Evolutionary conservation across 2,329 filamentous ascomycete genomes (phyloP).

Genomic region (Colletotrichum horii): DNA sequence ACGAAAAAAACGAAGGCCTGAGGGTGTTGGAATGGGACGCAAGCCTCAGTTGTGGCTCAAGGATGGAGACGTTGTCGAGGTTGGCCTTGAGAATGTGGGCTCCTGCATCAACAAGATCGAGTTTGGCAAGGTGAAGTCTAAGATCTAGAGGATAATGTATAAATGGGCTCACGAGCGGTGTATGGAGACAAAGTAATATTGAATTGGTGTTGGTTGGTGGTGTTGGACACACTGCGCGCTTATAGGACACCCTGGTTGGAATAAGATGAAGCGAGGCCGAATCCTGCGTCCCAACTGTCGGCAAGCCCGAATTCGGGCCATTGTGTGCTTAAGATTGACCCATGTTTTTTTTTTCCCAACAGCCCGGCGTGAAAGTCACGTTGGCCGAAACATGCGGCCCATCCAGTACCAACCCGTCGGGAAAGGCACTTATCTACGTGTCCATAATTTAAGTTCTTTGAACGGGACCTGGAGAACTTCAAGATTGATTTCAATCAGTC

Average conservation of each 20-base stretch:
- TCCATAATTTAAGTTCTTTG: neutral
- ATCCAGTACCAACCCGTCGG: neutral
- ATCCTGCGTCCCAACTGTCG: neutral
- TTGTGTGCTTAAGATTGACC: neutral
- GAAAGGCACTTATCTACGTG: neutral
- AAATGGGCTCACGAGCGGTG: neutral
- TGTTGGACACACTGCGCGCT: neutral
- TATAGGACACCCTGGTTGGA: neutral
- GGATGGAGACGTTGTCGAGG: conserved; percentile 73
- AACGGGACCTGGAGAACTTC: neutral
- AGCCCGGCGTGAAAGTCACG: neutral
- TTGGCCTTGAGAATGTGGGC: conserved; percentile 70
- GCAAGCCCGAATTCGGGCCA: neutral
- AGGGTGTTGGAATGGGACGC: conserved; percentile 74
- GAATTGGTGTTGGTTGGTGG: neutral
- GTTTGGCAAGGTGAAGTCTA: conserved; percentile 32
- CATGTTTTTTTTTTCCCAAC: neutral
- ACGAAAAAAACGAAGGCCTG: conserved; percentile 49
- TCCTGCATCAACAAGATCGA: conserved; percentile 56
- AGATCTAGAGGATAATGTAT: conserved; percentile 13
- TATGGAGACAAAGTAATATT: neutral
- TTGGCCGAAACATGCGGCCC: neutral
- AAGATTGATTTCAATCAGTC: neutral
- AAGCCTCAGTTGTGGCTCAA: conserved; percentile 72
- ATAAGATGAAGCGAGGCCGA: neutral